Conservation (phyloP, 805 yeast genomes). For the Metschnikowia similis region DNA sequence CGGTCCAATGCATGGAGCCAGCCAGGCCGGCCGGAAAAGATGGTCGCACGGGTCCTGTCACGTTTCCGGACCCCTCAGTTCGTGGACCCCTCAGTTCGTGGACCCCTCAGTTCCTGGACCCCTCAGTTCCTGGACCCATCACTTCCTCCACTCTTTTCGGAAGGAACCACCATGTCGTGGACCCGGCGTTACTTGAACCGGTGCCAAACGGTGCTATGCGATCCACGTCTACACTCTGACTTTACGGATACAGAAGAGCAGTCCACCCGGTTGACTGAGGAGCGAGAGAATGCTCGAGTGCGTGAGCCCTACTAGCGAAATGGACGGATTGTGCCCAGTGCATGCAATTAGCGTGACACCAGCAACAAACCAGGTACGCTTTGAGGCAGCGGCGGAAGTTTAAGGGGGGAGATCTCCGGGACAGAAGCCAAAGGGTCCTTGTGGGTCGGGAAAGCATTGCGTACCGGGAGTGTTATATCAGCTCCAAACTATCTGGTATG, state of each 20-base stretch:
- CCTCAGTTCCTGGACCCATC: constrained; percentile 42
- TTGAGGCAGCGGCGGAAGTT: constrained; percentile 44
- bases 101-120: constrained; percentile 48
- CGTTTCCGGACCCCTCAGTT: too few relatives aligned
- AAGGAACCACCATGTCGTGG: constrained; percentile 50
- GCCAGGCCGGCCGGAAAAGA: constrained; percentile 35
- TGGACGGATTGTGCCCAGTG: constrained; percentile 55
- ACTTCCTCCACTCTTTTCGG: constrained; percentile 47
- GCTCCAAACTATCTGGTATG: constrained; percentile 34
- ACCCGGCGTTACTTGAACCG: constrained; percentile 40
- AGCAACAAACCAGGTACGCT: constrained; percentile 32
- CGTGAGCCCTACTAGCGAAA: constrained; percentile 43
- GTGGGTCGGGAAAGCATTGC: constrained; percentile 53
- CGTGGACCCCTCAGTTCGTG: too few relatives aligned
- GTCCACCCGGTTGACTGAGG: constrained; percentile 30
- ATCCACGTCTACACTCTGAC: constrained; percentile 45
- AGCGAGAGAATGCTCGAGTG: constrained; percentile 43
- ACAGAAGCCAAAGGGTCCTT: constrained; percentile 42
- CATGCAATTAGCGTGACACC: constrained; percentile 37
- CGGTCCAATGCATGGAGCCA: constrained; percentile 53
- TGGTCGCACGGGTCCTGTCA: too few relatives aligned
- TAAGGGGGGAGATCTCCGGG: constrained; percentile 30
- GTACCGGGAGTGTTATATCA: constrained; percentile 42
- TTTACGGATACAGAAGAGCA: constrained; percentile 37
- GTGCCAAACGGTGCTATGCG: constrained; percentile 46